Base-by-base conservation (phyloP, 2,329 filamentous ascomycete genomes). In the Sporothrix variecibatus region DNA sequence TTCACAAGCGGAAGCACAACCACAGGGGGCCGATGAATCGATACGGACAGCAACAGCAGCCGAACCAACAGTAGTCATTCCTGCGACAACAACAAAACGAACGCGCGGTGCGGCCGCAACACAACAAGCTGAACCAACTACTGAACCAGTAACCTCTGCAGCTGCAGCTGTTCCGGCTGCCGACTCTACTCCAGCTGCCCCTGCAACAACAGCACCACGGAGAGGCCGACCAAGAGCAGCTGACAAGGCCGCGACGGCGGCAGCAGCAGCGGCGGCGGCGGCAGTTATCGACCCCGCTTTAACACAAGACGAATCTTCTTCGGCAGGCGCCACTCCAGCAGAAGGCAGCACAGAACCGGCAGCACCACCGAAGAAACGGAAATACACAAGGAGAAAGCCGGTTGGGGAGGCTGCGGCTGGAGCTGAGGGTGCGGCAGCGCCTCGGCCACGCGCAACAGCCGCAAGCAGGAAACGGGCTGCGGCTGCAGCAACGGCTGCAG, bases 331-430 rank as follows among this genome's bases (percentile, higher is more conserved):
- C 12, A 26, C 71, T 15, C 11, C 68, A 0, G 49, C 40, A 12
- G 70, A 60, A 34, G 56, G 56, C 15, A 60, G 56, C 12, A 26
- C 56, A 34, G 56, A 60, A 20, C 28, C 67, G 15, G 40, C 23
- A 26, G 64, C 65, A 3, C 17, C 64, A 4, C 60, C 75, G 2
- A 73, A 73, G n/a, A 76, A 74, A 51, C 31, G 75, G 31, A 73
- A 71, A 38, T 74, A 76, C 28, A 72, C 71, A 3, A 51, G 75
- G 15, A 56, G 56, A 12, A 74, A 74, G 68, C 73, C 72, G 3
- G 43, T n/a, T 15, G 51, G 38, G 2, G 69, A 31, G 12, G n/a
- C 34, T 0, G 40, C 69, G 2, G 60, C 49, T 28, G 62, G 11
- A 17, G 38, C 62, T 5, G 69, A 49, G 15, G 69, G 69, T 26